Evolutionary conservation across 129 eudicot genomes (phyloP).

Genomic region (Daucus carota): DNA sequence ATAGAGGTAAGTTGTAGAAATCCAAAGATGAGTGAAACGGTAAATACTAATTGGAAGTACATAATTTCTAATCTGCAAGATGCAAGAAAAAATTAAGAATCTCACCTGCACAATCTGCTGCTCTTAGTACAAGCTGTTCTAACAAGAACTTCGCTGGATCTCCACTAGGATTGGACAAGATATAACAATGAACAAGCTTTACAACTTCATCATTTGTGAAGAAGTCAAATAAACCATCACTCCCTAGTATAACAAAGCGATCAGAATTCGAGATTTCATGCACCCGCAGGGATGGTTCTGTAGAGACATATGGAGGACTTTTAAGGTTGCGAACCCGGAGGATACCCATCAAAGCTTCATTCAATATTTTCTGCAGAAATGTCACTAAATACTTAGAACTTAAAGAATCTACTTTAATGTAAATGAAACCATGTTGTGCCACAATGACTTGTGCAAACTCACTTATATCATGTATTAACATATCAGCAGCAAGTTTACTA

Average conservation of each 20-base stretch:
- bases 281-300: slow-evolving; percentile 54
- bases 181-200: slow-evolving; percentile 62
- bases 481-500: background rate
- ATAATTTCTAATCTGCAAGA: background rate
- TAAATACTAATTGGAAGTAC: background rate
- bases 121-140: slow-evolving; percentile 81
- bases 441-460: background rate
- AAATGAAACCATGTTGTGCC: background rate
- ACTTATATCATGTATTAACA: background rate
- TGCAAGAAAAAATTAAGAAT: background rate
- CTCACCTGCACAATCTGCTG: slow-evolving; percentile 91
- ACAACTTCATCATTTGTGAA: slow-evolving; percentile 82
- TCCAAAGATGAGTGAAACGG: background rate
- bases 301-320: slow-evolving; percentile 90
- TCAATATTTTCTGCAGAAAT: slow-evolving; percentile 62
- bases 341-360: slow-evolving; percentile 98
- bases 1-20: background rate
- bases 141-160: slow-evolving; percentile 86
- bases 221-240: slow-evolving; percentile 97
- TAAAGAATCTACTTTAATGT: background rate
- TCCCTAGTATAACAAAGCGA: slow-evolving; percentile 80
- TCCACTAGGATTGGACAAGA: slow-evolving; percentile 49
- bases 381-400: background rate
- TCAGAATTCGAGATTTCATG: slow-evolving; percentile 66
- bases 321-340: slow-evolving; percentile 79